Evolutionary conservation across 306 rosid genomes (phyloP).

Genomic region (Quercus ilex): DNA sequence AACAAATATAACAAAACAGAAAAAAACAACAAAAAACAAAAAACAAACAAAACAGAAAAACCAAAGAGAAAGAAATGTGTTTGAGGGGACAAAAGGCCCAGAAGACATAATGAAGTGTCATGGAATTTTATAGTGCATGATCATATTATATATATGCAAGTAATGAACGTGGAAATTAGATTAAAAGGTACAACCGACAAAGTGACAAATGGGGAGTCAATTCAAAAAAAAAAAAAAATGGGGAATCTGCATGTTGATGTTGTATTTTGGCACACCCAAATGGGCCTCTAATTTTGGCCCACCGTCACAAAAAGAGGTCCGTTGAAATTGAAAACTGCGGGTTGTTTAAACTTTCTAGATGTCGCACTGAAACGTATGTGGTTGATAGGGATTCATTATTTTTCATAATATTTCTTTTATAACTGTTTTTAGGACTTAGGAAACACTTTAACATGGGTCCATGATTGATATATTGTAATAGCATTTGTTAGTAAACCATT

Average conservation of each 20-base stretch:
- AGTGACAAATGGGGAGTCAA: conserved; percentile 26
- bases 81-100: neutral
- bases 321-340: conserved; percentile 25
- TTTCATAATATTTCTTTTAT: too few relatives aligned
- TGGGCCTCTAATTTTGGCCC: conserved; percentile 11
- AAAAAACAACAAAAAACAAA: neutral
- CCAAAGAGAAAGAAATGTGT: neutral
- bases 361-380: conserved; percentile 23
- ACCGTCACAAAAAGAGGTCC: neutral
- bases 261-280: conserved; percentile 7
- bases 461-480: too few relatives aligned
- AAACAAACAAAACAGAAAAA: neutral
- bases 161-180: conserved; percentile 18
- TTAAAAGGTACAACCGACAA: conserved; percentile 7
- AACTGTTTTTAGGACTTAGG: too few relatives aligned
- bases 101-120: conserved; percentile 9
- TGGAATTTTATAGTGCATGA: conserved; percentile 17
- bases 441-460: too few relatives aligned
- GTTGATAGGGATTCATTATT: neutral
- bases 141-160: neutral
- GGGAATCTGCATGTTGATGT: conserved; percentile 23
- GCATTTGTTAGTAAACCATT: too few relatives aligned
- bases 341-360: conserved; percentile 17
- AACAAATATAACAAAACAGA: neutral
- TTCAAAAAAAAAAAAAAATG: too few relatives aligned